These are phyloP conservation scores for Botrytis hyacinthi DNA, from an alignment of 2,329 filamentous ascomycete genomes.

Conservation along the genomic window DNA sequence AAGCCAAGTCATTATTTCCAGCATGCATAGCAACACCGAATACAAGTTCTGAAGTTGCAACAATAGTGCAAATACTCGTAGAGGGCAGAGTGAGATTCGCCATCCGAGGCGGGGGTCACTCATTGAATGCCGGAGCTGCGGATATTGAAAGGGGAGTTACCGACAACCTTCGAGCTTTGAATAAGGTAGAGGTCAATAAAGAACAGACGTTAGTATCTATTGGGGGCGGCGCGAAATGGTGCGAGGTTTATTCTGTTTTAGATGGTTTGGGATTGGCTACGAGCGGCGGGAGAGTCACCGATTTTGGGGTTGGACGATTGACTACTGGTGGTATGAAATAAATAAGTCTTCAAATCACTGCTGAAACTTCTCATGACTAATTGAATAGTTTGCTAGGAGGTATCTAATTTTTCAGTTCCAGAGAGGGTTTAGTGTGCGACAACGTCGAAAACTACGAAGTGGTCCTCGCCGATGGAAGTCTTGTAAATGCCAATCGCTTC, in stretches of 20 bases:
- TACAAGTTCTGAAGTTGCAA: slow-evolving; percentile 24
- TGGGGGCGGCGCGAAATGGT: slow-evolving; percentile 42
- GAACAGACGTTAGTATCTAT: slow-evolving; percentile 37
- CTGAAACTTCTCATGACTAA: neutral
- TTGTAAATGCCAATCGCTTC: neutral
- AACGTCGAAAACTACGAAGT: slow-evolving; percentile 25
- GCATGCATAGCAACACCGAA: slow-evolving; percentile 28
- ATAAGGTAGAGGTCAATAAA: slow-evolving; percentile 31
- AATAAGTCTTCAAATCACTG: neutral
- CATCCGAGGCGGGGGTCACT: slow-evolving; percentile 31
- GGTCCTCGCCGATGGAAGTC: neutral
- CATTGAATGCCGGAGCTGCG: slow-evolving; percentile 44
- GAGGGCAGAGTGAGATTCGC: slow-evolving; percentile 28
- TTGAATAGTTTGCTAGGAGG: slow-evolving; percentile 20
- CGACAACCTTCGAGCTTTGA: slow-evolving; percentile 45
- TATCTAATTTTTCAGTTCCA: slow-evolving; percentile 28
- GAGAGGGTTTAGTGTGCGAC: slow-evolving; percentile 25
- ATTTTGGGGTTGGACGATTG: slow-evolving; percentile 29
- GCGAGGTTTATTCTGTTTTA: slow-evolving; percentile 41
- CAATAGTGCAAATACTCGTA: slow-evolving; percentile 22
- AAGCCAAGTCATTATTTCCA: slow-evolving; percentile 23
- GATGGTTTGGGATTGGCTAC: slow-evolving; percentile 37
- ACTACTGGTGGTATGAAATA: slow-evolving; percentile 25
- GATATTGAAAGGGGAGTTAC: slow-evolving; percentile 50
- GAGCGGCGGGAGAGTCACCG: slow-evolving; percentile 39